Evolutionary conservation across 257 asterid genomes (phyloP).

Genomic region (Euphrasia confusa): DNA sequence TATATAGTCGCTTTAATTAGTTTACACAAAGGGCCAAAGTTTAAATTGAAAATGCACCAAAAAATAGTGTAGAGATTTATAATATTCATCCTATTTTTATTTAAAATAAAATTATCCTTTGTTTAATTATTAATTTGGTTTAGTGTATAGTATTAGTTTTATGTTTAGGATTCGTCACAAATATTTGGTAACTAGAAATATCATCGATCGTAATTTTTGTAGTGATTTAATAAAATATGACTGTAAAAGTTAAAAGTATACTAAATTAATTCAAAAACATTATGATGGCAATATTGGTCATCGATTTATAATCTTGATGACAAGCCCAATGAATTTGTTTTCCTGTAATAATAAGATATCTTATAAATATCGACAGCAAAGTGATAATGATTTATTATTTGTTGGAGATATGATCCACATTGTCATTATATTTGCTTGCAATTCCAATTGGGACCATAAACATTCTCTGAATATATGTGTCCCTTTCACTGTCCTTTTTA

Average conservation of each 20-base stretch:
- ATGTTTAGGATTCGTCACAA: too few species aligned
- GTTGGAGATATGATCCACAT: slow-evolving; percentile 33
- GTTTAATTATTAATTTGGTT: too few species aligned
- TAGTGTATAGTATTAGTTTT: too few species aligned
- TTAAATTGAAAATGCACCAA: slow-evolving; percentile 3
- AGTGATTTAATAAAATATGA: too few species aligned
- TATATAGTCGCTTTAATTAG: background rate
- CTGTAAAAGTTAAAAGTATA: too few species aligned
- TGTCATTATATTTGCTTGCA: background rate
- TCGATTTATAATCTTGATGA: slow-evolving; percentile 19
- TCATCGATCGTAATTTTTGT: too few species aligned
- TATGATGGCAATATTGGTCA: slow-evolving; percentile 16
- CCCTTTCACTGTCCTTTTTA: slow-evolving; percentile 36
- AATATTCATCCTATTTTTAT: too few species aligned
- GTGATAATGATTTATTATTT: slow-evolving; percentile 38
- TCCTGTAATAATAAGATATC: background rate
- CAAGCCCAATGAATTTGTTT: slow-evolving; percentile 20
- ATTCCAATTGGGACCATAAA: slow-evolving; percentile 25
- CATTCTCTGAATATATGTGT: slow-evolving; percentile 32
- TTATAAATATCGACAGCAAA: slow-evolving; percentile 24
- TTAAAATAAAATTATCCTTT: too few species aligned
- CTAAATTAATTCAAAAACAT: slow-evolving; percentile 13
- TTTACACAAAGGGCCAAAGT: slow-evolving; percentile 42
- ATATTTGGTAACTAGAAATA: too few species aligned
- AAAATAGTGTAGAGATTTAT: background rate